These are phyloP conservation scores for Pezicula carpinea DNA, from an alignment of 2,329 filamentous ascomycete species.

Conservation along the genomic window DNA sequence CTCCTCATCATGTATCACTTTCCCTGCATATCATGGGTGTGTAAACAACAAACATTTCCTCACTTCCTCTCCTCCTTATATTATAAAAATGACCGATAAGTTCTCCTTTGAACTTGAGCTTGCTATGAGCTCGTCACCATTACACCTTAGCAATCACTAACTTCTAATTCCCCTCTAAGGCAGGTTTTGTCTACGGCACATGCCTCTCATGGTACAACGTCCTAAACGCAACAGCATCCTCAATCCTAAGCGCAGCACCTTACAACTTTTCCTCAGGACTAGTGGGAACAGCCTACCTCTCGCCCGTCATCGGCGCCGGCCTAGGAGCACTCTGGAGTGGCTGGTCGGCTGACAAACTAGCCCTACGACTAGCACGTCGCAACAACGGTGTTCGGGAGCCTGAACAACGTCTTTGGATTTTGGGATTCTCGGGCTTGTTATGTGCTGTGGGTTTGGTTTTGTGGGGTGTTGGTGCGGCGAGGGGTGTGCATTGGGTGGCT, in stretches of 20 bases:
- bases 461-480: constrained; percentile 43
- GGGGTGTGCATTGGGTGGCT: constrained; percentile 35
- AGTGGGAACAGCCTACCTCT: constrained; percentile 23
- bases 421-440: constrained; percentile 29
- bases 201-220: constrained; percentile 26
- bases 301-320: constrained; percentile 17
- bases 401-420: constrained; percentile 27
- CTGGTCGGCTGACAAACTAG: constrained; percentile 33
- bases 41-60: too few species aligned
- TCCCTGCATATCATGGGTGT: constrained; percentile 22
- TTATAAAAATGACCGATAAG: too few species aligned
- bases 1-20: constrained; percentile 25
- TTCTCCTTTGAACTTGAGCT: too few species aligned
- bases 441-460: constrained; percentile 37
- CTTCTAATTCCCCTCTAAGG: background rate
- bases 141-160: too few species aligned
- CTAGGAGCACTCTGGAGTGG: constrained; percentile 15
- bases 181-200: constrained; percentile 25
- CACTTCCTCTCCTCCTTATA: too few species aligned
- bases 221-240: constrained; percentile 21
- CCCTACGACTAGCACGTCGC: constrained; percentile 34
- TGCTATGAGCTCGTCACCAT: too few species aligned
- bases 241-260: constrained; percentile 22
- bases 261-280: constrained; percentile 26
- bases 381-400: constrained; percentile 29